These are phyloP conservation scores for Microcyclosporella mali DNA, from an alignment of 2,329 filamentous ascomycete species.

Conservation along the genomic window DNA sequence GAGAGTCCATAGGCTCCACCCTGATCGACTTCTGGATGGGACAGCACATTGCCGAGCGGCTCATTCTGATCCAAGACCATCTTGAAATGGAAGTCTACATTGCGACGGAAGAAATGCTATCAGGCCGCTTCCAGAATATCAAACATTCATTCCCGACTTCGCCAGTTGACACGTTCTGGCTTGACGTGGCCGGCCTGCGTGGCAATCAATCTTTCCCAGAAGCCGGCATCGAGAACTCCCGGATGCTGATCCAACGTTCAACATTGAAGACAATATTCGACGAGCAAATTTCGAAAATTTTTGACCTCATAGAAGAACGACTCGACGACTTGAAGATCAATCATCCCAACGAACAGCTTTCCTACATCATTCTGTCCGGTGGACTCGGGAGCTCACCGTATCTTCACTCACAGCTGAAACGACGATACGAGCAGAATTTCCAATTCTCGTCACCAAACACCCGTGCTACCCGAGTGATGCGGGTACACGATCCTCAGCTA, in stretches of 20 bases:
- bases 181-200: constrained; percentile 10
- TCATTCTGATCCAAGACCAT: constrained; percentile 5
- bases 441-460: constrained; percentile 3
- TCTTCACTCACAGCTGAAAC: constrained; percentile 6
- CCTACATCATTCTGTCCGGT: constrained; percentile 17
- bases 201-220: constrained; percentile 7
- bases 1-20: constrained; percentile 15
- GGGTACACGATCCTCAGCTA: constrained; percentile 16
- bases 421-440: constrained; percentile 8
- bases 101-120: constrained; percentile 11
- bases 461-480: constrained; percentile 3
- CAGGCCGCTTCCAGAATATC: constrained; percentile 10
- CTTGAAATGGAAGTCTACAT: constrained; percentile 3
- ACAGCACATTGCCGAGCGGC: constrained; percentile 6
- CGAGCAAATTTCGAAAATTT: constrained; percentile 7
- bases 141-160: constrained; percentile 16
- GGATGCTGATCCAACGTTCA: neutral
- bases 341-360: constrained; percentile 1
- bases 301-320: constrained; percentile 7
- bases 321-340: neutral
- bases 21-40: constrained; percentile 16
- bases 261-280: constrained; percentile 9
- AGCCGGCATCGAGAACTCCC: constrained; percentile 14
- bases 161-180: constrained; percentile 7
- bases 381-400: constrained; percentile 18